These are phyloP conservation scores for Fusarium tupiense DNA, from an alignment of 2,329 filamentous ascomycete species.

Conservation along the genomic window DNA sequence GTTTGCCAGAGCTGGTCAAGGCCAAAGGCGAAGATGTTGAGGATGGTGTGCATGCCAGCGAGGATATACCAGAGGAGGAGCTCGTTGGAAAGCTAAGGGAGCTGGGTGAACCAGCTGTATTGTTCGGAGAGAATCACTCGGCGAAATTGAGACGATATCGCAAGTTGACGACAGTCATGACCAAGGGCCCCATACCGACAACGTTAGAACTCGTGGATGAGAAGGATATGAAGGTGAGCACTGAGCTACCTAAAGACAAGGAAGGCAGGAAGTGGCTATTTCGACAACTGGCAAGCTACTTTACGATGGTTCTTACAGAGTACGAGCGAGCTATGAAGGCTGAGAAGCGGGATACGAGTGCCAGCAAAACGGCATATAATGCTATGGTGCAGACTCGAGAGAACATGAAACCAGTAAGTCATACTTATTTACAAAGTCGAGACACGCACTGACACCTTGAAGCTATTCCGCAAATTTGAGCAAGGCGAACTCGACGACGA, in stretches of 20 bases:
- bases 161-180: slow-evolving; percentile 69
- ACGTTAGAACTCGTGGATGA: slow-evolving; percentile 82
- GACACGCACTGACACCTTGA: slow-evolving; percentile 2
- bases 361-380: slow-evolving; percentile 82
- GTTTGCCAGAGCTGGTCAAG: slow-evolving; percentile 75
- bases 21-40: slow-evolving; percentile 53
- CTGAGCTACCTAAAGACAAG: slow-evolving; percentile 68
- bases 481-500: slow-evolving; percentile 80
- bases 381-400: slow-evolving; percentile 89
- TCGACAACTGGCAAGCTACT: slow-evolving; percentile 91
- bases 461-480: slow-evolving; percentile 90
- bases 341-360: slow-evolving; percentile 70
- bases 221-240: slow-evolving; percentile 85
- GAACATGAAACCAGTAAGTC: slow-evolving; percentile 79
- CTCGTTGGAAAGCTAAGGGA: slow-evolving; percentile 74
- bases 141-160: slow-evolving; percentile 76
- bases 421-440: background rate
- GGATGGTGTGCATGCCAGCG: slow-evolving; percentile 56
- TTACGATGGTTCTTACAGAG: slow-evolving; percentile 92
- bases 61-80: slow-evolving; percentile 77
- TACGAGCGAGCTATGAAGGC: slow-evolving; percentile 84
- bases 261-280: slow-evolving; percentile 77
- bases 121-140: slow-evolving; percentile 85
- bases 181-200: slow-evolving; percentile 86
- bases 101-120: slow-evolving; percentile 74